A percentile compares a stretch with the other conserved stretches of the same genome.
Evolutionary conservation across 371 early-diverging fungal species (phyloP).

Genomic region (Apophysomyces elegans): DNA sequence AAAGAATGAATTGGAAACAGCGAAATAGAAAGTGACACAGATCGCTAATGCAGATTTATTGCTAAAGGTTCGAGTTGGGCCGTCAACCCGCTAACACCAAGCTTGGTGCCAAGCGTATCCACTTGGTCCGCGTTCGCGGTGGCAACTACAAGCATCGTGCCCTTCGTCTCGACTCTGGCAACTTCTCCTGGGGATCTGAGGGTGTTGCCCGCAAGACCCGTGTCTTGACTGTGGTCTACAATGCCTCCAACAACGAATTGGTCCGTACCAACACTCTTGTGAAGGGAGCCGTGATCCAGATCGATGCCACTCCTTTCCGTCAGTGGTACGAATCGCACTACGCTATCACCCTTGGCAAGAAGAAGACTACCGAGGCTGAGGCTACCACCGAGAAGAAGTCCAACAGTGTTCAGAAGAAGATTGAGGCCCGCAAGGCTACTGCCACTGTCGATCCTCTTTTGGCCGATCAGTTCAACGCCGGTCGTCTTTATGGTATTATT

Average conservation of each 20-base stretch:
- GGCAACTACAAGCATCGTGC: slow-evolving; percentile 99
- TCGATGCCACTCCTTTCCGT: slow-evolving; percentile 99
- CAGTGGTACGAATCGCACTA: slow-evolving; percentile 99
- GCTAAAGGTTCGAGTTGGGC: slow-evolving; percentile 93
- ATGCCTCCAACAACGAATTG: slow-evolving; percentile 99
- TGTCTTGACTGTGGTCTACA: slow-evolving; percentile 98
- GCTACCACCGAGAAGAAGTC: slow-evolving; percentile 81
- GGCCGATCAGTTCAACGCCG: slow-evolving; percentile 95
- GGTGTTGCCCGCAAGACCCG: slow-evolving; percentile 94
- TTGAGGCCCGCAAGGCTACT: slow-evolving; percentile 80
- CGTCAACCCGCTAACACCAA: slow-evolving; percentile 98
- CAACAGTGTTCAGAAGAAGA: slow-evolving; percentile 89
- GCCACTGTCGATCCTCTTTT: slow-evolving; percentile 89
- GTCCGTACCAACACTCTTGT: slow-evolving; percentile 99
- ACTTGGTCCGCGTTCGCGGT: slow-evolving; percentile 96
- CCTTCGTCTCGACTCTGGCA: slow-evolving; percentile 96
- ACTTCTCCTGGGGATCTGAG: slow-evolving; percentile 99
- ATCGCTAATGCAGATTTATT: slow-evolving; percentile 10
- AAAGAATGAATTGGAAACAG: background rate
- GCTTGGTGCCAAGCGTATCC: slow-evolving; percentile 94
- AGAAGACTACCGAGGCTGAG: slow-evolving; percentile 71
- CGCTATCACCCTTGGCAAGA: slow-evolving; percentile 88
- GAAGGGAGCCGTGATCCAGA: slow-evolving; percentile 98
- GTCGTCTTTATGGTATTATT: slow-evolving; percentile 86
- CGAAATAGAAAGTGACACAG: background rate